Evolutionary conservation across 176 grass and related monocot genomes (phyloP).

Genomic region (Neostapfia colusana): DNA sequence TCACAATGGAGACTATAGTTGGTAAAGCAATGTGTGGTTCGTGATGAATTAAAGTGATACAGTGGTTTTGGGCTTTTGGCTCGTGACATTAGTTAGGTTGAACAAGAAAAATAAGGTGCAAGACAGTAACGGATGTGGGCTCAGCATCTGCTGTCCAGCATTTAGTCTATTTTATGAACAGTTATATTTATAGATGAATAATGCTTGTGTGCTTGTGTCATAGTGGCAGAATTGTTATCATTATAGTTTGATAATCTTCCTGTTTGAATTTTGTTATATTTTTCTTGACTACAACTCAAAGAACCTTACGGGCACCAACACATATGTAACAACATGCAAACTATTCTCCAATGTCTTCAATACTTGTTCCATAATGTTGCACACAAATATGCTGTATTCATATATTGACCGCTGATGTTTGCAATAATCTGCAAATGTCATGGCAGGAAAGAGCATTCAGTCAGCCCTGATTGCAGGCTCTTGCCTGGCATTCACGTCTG

Average conservation of each 20-base stretch:
- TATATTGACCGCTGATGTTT: constrained; percentile 5
- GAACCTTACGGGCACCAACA: background rate
- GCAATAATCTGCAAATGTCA: constrained; percentile 9
- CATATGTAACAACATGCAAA: background rate
- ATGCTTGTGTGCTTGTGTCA: background rate
- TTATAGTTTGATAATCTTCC: background rate
- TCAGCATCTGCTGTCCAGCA: background rate
- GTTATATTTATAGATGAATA: background rate
- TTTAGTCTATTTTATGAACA: background rate
- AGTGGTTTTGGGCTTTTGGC: background rate
- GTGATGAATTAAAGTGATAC: background rate
- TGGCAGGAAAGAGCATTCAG: constrained; percentile 81
- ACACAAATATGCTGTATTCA: background rate
- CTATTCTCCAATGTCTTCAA: background rate
- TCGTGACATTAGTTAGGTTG: background rate
- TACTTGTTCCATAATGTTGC: background rate
- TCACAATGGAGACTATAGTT: background rate
- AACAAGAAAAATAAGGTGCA: background rate
- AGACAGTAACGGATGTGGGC: background rate
- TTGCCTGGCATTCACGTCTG: constrained; percentile 73
- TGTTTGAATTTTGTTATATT: background rate
- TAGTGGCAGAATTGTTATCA: background rate
- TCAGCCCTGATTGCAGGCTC: constrained; percentile 67
- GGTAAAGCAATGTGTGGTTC: background rate
- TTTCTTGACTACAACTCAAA: background rate